Evolutionary conservation across 1,284 basidiomycete genomes (phyloP), one percentile per base, ranked within the genome.

Genomic region (Ustilago sp.): DNA sequence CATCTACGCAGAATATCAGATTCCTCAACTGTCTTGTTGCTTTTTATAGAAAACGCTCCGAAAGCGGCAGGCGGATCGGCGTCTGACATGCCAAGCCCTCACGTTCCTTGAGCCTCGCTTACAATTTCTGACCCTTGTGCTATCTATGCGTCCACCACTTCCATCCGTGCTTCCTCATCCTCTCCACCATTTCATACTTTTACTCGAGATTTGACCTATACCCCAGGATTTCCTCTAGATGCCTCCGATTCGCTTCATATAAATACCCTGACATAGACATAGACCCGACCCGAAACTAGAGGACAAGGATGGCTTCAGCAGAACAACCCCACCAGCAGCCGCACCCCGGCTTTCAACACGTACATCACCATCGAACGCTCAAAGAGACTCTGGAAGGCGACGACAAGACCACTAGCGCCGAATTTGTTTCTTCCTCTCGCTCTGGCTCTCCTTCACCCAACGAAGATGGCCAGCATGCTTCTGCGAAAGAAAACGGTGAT

Each of bases 401-500:
- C 4, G 61, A 61, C 11, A 63, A 41, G 32, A 38, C 51, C 35
- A 55, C 56, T 35, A 62, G 57, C 9, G 54, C 43, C 17, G 61
- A 73, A 4, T 68, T 65, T 0, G 54, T 64, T 2, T 55, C 67
- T 7, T 74, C 67, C 3, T 66, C 63, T 2, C 71, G 66, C 8
- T 63, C 63, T 8, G 51, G 54, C 8, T 61, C 65, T 11, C 55
- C 54, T 19, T 41, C 55, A 8, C 36, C 38, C 3, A 57, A 65
- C 8, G 32, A 53, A 4, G 60, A 43, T 47, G 57, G 51, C 23
- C 48, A 50, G 2, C 48, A 12, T 12, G 8, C 28, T 31, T 32
- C 28, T 31, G 15, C n/a, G 5, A 59, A 34, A 11, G 43, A 3
- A 6, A 45, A 48, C 7, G 34, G 31, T 15, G 50, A 34, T 34